Conservation (phyloP, 208 protist genomes). For the Leishmania major region DNA sequence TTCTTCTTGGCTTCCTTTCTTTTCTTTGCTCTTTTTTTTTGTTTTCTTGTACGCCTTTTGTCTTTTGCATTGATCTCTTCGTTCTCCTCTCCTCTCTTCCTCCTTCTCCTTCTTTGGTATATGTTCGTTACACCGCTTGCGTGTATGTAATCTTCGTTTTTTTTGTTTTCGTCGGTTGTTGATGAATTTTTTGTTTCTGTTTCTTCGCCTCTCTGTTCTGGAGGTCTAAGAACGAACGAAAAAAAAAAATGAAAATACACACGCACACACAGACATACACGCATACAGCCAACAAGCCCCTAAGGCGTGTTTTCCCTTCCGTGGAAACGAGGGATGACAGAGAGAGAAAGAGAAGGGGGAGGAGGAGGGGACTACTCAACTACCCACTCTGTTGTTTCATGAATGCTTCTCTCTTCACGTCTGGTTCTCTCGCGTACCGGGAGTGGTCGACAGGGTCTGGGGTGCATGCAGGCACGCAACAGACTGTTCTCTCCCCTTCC, state of each 20-base stretch:
- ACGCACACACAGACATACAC: too few relatives aligned
- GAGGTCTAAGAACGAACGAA: background rate
- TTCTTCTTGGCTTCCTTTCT: background rate
- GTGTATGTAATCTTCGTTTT: background rate
- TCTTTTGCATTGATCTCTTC: background rate
- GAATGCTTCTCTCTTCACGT: background rate
- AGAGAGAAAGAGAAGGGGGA: background rate
- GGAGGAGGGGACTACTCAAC: background rate
- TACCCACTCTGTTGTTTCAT: background rate
- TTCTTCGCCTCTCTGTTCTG: background rate
- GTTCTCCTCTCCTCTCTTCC: background rate
- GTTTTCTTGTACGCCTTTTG: background rate
- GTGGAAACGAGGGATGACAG: background rate
- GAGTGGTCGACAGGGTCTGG: background rate
- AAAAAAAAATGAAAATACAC: background rate
- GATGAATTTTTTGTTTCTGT: background rate
- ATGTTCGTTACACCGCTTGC: background rate
- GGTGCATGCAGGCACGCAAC: background rate
- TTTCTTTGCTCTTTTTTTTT: background rate
- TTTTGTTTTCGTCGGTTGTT: background rate
- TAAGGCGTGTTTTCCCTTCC: background rate
- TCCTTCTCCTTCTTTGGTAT: background rate
- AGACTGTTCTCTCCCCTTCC: background rate
- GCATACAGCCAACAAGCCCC: background rate
- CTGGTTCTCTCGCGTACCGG: background rate